Conservation (phyloP, 2,329 filamentous ascomycete species). For the Pseudofabraea citricarpa region DNA sequence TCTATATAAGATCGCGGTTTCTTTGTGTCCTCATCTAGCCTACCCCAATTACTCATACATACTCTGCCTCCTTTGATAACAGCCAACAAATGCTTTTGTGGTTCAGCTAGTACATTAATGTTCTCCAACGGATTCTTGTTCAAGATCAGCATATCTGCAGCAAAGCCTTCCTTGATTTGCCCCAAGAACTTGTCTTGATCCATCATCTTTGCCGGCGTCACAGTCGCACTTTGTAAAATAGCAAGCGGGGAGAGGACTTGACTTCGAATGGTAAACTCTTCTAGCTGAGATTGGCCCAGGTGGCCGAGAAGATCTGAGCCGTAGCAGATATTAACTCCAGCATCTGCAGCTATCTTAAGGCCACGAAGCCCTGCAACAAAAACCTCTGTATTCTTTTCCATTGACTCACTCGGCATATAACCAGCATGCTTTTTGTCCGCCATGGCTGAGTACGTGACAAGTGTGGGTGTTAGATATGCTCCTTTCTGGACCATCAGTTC, state of each 20-base stretch:
- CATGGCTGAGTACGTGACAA: constrained; percentile 47
- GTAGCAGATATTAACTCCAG: constrained; percentile 50
- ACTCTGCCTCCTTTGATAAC: constrained; percentile 52
- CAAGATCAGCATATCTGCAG: constrained; percentile 48
- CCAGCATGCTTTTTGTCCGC: constrained; percentile 35
- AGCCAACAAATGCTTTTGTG: constrained; percentile 40
- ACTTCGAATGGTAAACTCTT: constrained; percentile 42
- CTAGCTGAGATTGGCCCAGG: constrained; percentile 39
- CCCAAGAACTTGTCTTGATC: constrained; percentile 41
- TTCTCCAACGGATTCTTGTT: constrained; percentile 51
- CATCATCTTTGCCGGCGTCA: constrained; percentile 47
- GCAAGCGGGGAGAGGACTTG: constrained; percentile 36
- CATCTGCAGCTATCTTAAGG: constrained; percentile 43
- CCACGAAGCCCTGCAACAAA: constrained; percentile 40
- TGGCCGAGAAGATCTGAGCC: constrained; percentile 50
- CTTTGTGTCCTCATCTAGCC: too few relatives aligned
- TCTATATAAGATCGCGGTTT: too few relatives aligned
- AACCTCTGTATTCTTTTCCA: constrained; percentile 46
- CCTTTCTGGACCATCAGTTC: constrained; percentile 43
- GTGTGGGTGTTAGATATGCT: constrained; percentile 48
- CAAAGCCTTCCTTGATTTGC: constrained; percentile 43
- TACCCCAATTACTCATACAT: constrained; percentile 17
- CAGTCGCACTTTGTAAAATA: constrained; percentile 44
- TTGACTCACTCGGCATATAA: constrained; percentile 38
- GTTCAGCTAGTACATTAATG: constrained; percentile 41